Percentiles rank a stretch among this genome's conserved stretches.
These are phyloP conservation scores for Lepidopterella palustris DNA, from an alignment of 495 filamentous ascomycete species.

Conservation along the genomic window DNA sequence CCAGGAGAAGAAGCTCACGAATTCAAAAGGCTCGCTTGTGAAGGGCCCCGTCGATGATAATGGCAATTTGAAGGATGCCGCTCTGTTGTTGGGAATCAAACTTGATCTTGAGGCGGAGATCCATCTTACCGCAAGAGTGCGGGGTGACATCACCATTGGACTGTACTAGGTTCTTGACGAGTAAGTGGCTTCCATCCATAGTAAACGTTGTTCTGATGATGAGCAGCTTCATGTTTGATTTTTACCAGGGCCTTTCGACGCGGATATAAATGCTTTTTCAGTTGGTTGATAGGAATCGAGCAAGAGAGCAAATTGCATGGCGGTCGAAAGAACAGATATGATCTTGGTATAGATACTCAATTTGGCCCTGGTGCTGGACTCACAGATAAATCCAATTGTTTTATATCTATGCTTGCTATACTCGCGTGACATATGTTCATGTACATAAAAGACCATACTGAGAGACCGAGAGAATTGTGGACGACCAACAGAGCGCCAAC, in stretches of 20 bases:
- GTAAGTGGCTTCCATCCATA: background rate
- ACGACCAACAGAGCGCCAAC: no score
- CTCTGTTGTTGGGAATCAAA: constrained; percentile 15
- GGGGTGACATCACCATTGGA: constrained; percentile 19
- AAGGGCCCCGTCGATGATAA: constrained; percentile 14
- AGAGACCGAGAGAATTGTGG: no score
- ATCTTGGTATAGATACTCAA: background rate
- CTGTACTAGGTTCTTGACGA: constrained; percentile 5
- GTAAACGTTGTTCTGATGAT: background rate
- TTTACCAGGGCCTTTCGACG: background rate
- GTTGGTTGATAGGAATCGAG: background rate
- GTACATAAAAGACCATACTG: no score
- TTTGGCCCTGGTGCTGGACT: background rate
- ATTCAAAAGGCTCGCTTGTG: constrained; percentile 1
- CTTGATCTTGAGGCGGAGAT: constrained; percentile 19
- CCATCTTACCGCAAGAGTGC: constrained; percentile 14
- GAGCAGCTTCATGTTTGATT: background rate
- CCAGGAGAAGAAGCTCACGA: no score
- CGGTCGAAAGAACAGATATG: background rate
- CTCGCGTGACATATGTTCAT: no score
- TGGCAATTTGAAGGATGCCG: constrained; percentile 13
- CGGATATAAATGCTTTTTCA: no score
- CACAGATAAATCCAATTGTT: background rate
- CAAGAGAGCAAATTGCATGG: background rate
- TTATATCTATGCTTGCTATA: no score